phyloP scores from a whole-genome alignment of 352 stramenopile genomes.

The Globisporangium spinosum region DNA sequence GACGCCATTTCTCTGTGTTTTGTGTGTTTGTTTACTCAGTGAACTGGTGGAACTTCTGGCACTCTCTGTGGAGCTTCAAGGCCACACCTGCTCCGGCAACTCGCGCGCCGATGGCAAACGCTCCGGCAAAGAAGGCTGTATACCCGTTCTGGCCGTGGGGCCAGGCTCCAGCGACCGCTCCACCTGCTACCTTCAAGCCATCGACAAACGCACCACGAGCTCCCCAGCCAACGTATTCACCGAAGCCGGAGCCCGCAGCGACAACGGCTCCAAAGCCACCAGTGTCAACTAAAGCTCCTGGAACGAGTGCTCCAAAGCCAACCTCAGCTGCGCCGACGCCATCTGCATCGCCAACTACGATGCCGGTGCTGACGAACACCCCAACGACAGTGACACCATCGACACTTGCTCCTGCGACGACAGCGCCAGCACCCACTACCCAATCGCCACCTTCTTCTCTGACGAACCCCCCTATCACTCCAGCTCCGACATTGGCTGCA shows the following conservation, averaged over 20 bases:
- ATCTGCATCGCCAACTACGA: not conserved
- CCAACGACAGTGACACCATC: not conserved
- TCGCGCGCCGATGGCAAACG: not conserved
- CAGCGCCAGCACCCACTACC: not conserved
- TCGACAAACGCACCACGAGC: not conserved
- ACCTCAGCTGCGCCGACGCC: not conserved
- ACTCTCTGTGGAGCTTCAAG: slow-evolving; percentile 1
- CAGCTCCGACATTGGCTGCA: not conserved
- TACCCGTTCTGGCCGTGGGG: not conserved
- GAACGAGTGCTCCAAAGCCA: slow-evolving; percentile 1
- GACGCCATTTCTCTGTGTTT: not conserved
- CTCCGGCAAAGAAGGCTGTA: not conserved
- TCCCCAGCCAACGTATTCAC: not conserved
- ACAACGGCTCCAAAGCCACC: not conserved
- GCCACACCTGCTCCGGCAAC: not conserved
- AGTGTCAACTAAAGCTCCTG: not conserved
- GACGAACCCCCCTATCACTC: not conserved
- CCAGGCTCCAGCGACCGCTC: not conserved
- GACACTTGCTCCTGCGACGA: not conserved
- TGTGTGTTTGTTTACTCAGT: slow-evolving; percentile 1
- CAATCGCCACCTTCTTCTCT: not conserved
- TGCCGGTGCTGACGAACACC: not conserved
- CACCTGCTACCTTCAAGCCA: not conserved
- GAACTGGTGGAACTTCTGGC: slow-evolving; percentile 7
- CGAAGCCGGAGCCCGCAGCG: not conserved